phyloP scores from a whole-genome alignment of 2,329 filamentous ascomycete genomes.

The Diplodia scrobiculata region DNA sequence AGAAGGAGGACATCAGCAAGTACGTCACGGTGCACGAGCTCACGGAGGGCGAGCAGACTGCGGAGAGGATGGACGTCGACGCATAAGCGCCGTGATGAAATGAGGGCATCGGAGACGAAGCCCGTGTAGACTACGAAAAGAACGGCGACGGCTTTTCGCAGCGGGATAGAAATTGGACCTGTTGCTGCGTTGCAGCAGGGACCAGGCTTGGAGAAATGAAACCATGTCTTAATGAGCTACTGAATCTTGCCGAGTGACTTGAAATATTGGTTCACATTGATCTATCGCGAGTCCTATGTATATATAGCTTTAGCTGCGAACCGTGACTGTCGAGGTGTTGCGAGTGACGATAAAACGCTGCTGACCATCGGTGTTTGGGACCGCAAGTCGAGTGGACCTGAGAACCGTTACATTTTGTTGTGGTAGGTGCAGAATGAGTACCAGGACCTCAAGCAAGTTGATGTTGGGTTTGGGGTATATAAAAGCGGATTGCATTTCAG shows the following conservation, averaged over 20 bases:
- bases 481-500: rapidly evolving
- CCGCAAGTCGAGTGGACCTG: not conserved
- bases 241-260: not conserved
- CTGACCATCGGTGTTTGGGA: not conserved
- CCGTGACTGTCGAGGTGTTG: not conserved
- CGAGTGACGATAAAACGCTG: not conserved
- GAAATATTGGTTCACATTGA: not conserved
- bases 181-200: not conserved
- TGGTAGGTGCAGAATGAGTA: no score
- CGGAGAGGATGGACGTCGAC: conserved; percentile 68
- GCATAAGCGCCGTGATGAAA: conserved; percentile 31
- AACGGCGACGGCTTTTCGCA: not conserved
- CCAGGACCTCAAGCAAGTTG: not conserved
- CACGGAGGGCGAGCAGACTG: conserved; percentile 63
- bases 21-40: conserved; percentile 91
- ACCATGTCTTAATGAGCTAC: conserved; percentile 17
- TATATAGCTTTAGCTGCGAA: not conserved
- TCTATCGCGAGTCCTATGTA: no score
- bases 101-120: not conserved
- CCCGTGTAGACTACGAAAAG: conserved; percentile 9
- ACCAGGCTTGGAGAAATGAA: conserved; percentile 3
- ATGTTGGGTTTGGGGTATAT: not conserved
- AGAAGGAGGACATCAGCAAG: conserved; percentile 88
- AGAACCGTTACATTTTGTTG: no score
- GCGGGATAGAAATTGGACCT: conserved; percentile 5